Evolutionary conservation across 2,329 filamentous ascomycete species (phyloP).

Genomic region (Neonectria hederae): DNA sequence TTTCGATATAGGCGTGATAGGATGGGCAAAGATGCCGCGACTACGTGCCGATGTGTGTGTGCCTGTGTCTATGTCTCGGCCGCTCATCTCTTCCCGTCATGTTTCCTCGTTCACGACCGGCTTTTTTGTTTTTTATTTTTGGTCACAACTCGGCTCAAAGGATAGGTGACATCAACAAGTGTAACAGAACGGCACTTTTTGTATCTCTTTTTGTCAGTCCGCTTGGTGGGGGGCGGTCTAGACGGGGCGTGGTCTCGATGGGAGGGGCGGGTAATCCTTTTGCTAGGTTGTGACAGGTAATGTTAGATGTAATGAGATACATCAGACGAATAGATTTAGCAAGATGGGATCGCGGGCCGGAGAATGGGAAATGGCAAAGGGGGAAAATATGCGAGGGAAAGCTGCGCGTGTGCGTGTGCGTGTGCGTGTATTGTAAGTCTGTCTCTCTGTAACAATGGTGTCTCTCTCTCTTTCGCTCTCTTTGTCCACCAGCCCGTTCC

Average conservation of each 20-base stretch:
- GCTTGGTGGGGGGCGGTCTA: background rate
- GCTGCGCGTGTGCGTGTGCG: background rate
- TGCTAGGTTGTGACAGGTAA: background rate
- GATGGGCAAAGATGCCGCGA: background rate
- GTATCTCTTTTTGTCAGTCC: background rate
- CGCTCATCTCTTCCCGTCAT: slow-evolving; percentile 6
- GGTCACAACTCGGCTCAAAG: slow-evolving; percentile 2
- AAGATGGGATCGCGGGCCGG: slow-evolving; percentile 1
- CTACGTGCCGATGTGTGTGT: background rate
- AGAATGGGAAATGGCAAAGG: background rate
- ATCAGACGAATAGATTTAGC: slow-evolving; percentile 1
- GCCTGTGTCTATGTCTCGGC: background rate
- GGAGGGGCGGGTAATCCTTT: slow-evolving; percentile 15
- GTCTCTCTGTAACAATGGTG: background rate
- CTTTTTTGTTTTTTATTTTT: too few species aligned
- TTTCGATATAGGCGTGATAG: background rate
- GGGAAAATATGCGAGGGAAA: background rate
- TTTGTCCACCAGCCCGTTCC: background rate
- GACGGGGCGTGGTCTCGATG: background rate
- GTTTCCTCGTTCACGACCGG: background rate
- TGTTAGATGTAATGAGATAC: background rate
- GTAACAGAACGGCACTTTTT: background rate
- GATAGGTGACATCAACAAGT: slow-evolving; percentile 1
- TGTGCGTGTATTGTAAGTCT: slow-evolving; percentile 13
- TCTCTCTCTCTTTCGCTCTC: background rate